Base-by-base conservation (phyloP, 495 filamentous ascomycete species). In the Podospora appendiculata region DNA sequence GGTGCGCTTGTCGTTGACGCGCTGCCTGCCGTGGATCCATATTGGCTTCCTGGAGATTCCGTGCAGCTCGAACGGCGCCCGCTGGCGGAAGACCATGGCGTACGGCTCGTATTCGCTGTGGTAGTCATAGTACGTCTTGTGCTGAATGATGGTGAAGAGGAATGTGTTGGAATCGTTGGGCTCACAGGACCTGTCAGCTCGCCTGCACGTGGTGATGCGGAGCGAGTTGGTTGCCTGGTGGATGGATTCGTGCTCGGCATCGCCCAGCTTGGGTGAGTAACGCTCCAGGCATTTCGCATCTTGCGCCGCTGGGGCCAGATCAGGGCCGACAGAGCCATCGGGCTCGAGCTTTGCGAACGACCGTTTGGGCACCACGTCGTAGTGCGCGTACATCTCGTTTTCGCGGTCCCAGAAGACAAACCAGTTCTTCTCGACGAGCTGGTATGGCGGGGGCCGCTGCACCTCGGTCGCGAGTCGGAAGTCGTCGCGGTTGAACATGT, bases 191-290 rank as follows among this genome's bases (percentile, higher is more conserved):
- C 59, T 60, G 41, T 79, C 77, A n/a, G 65, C 53, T 3, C 74
- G 72, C 12, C 64, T 58, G 59, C 79, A 82, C 16, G 78, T 58
- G 12, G 77, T 80, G 33, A 82, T 57, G 2, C 68, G 60, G 0
- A 82, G 69, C 18, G 76, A 76, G 61, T 82, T 82, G 19, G 77
- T 79, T 16, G 77, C 73, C 62, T 82, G 78, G 56, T 80, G 79
- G 49, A 80, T 71, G 0, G 67, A 70, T 57, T 78, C 75, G 32
- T 56, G 38, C 4, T 65, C 6, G 41, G 8, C 46, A 1, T 48
- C 13, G 4, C 55, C 48, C 1, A 66, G 18, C 38, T 53, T 45
- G 1, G 75, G 76, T 17, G 78, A 57, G 52, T 70, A 73, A 25
- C 54, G 65, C 10, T 48, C 56, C 14, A 78, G 58, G 57, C 77